These are phyloP conservation scores for Vaccinium corymbosum DNA, from an alignment of 148 eudicot species.

Conservation along the genomic window DNA sequence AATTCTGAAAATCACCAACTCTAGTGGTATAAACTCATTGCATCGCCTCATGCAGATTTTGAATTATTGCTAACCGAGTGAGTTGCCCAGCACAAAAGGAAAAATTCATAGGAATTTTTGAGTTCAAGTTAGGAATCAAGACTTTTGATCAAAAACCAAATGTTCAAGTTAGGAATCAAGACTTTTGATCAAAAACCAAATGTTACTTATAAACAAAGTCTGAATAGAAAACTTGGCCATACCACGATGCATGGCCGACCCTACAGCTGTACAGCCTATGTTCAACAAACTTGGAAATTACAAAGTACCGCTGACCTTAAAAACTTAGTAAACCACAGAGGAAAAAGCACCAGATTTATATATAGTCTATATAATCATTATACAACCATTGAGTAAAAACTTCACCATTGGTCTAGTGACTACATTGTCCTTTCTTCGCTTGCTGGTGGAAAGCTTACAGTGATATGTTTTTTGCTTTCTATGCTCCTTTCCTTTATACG, in stretches of 20 bases:
- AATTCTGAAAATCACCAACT: neutral
- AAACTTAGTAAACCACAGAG: neutral
- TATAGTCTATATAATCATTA: neutral
- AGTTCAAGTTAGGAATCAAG: neutral
- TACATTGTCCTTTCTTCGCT: neutral
- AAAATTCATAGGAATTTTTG: neutral
- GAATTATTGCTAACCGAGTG: neutral
- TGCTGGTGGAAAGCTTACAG: neutral
- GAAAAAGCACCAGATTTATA: neutral
- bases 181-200: neutral
- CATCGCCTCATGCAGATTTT: neutral
- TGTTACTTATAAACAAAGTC: neutral
- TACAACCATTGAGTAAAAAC: neutral
- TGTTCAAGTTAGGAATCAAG: neutral
- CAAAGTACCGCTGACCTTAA: neutral
- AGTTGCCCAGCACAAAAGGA: neutral
- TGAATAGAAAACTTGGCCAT: neutral
- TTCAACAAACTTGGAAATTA: neutral
- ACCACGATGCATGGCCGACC: neutral
- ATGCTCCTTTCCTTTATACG: neutral
- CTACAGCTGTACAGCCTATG: neutral
- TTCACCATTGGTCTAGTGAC: neutral
- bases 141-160: neutral
- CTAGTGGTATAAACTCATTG: too few relatives aligned
- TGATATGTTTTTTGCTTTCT: neutral